phyloP scores from a whole-genome alignment of 306 rosid species.

The Quercus agrifolia region DNA sequence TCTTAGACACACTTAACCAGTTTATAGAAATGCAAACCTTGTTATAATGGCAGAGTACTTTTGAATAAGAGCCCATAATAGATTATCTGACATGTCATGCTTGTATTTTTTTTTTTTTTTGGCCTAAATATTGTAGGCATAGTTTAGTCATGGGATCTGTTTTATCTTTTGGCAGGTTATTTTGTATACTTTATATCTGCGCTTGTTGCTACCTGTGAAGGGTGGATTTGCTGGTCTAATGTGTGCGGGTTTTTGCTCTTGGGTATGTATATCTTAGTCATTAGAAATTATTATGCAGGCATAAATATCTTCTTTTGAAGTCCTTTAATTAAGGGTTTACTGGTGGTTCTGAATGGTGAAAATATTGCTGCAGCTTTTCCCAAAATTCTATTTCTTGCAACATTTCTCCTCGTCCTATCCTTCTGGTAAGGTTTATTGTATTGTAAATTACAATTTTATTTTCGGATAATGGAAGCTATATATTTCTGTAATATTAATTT shows the following conservation, averaged over 20 bases:
- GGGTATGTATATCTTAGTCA: slow-evolving; percentile 45
- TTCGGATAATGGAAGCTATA: not conserved
- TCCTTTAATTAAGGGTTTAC: slow-evolving; percentile 8
- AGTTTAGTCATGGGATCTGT: slow-evolving; percentile 12
- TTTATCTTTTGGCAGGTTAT: slow-evolving; percentile 50
- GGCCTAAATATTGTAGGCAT: not conserved
- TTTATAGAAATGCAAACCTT: not conserved
- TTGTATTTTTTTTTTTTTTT: not conserved
- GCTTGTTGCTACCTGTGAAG: slow-evolving; percentile 44
- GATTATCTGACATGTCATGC: not conserved
- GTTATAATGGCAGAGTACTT: not conserved
- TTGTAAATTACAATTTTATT: not conserved
- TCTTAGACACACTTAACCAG: not conserved
- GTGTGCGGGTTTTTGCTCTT: slow-evolving; percentile 57
- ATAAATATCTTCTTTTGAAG: slow-evolving; percentile 5
- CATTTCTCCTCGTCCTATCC: slow-evolving; percentile 61
- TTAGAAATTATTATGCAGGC: not conserved
- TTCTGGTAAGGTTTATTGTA: slow-evolving; percentile 52
- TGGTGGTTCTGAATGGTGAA: slow-evolving; percentile 28
- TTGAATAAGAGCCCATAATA: not conserved
- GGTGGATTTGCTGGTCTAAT: slow-evolving; percentile 59
- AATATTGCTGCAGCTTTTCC: slow-evolving; percentile 55
- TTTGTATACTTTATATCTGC: slow-evolving; percentile 51
- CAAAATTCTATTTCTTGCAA: slow-evolving; percentile 59
- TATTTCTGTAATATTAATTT: not conserved